Evolutionary conservation across 2,329 filamentous ascomycete species (phyloP).

Genomic region (Seiridium unicorne): DNA sequence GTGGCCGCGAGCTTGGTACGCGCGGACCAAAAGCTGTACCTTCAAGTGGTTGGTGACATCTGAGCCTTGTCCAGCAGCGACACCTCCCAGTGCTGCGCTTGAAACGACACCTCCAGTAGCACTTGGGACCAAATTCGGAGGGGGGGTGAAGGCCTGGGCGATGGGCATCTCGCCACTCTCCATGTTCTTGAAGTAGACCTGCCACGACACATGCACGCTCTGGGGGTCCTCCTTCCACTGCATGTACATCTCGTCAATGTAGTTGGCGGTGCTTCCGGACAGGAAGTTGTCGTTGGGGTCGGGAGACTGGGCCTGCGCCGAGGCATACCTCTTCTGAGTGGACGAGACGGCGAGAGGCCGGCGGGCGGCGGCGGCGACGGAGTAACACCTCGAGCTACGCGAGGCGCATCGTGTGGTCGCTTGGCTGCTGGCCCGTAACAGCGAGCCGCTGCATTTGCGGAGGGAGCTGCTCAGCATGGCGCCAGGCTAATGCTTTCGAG

Average conservation of each 20-base stretch:
- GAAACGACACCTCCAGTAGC: constrained; percentile 75
- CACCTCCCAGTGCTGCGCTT: constrained; percentile 50
- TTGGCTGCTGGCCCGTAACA: constrained; percentile 54
- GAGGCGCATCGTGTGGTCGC: constrained; percentile 33
- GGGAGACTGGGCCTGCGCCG: constrained; percentile 53
- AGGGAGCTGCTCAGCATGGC: constrained; percentile 73
- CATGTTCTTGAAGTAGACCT: constrained; percentile 99
- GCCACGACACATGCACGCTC: constrained; percentile 97
- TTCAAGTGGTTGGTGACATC: constrained; percentile 96
- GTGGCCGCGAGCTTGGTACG: constrained; percentile 96
- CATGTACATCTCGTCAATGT: constrained; percentile 99
- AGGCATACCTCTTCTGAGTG: constrained; percentile 53
- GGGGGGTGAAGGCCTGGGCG: constrained; percentile 93
- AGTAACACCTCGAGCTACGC: constrained; percentile 37
- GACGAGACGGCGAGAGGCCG: constrained; percentile 47
- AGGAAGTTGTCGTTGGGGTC: constrained; percentile 96
- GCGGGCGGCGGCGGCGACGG: constrained; percentile 45
- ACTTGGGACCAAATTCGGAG: constrained; percentile 84
- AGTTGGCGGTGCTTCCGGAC: constrained; percentile 94
- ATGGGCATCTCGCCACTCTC: constrained; percentile 97
- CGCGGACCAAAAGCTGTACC: constrained; percentile 93
- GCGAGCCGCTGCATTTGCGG: constrained; percentile 62
- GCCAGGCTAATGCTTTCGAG: constrained; percentile 35
- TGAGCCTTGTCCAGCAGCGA: constrained; percentile 60
- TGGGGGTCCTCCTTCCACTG: constrained; percentile 92